Base-by-base conservation (phyloP, 2,329 filamentous ascomycete species). In the Thielaviopsis euricoi region DNA sequence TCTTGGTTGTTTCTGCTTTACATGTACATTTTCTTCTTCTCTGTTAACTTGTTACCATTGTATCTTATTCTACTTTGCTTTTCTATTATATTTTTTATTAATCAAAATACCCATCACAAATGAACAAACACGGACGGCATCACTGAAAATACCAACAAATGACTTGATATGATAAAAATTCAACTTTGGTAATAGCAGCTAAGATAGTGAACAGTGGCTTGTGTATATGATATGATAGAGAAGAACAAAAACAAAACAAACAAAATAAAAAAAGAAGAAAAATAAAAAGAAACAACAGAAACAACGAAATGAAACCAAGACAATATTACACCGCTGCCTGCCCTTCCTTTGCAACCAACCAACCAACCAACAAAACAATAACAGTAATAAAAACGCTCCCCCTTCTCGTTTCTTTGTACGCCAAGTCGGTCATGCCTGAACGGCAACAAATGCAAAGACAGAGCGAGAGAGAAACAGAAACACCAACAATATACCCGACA, bases 361-460 rank as follows among this genome's bases (percentile, higher is more conserved):
- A 57, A 52, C 49, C 48, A 56, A 56, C 21, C 10, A 23, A 53
- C n/a, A n/a, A n/a, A n/a, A n/a, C n/a, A n/a, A n/a, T n/a, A n/a
- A n/a, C n/a, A n/a, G n/a, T n/a, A n/a, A n/a, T n/a, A n/a, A n/a
- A n/a, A n/a, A n/a, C n/a, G n/a, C n/a, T n/a, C n/a, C n/a, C n/a
- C n/a, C n/a, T n/a, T n/a, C n/a, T n/a, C n/a, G n/a, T n/a, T n/a
- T n/a, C n/a, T n/a, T n/a, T n/a, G n/a, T n/a, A n/a, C n/a, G n/a
- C n/a, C n/a, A n/a, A n/a, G n/a, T n/a, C n/a, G n/a, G n/a, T n/a
- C n/a, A n/a, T n/a, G n/a, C n/a, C n/a, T n/a, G n/a, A n/a, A n/a
- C n/a, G n/a, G n/a, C n/a, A n/a, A n/a, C n/a, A n/a, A n/a, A n/a
- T n/a, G n/a, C n/a, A n/a, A n/a, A n/a, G n/a, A n/a, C n/a, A n/a